Evolutionary conservation across 2,329 filamentous ascomycete species (phyloP).

Genomic region (Epichloe amarillans): DNA sequence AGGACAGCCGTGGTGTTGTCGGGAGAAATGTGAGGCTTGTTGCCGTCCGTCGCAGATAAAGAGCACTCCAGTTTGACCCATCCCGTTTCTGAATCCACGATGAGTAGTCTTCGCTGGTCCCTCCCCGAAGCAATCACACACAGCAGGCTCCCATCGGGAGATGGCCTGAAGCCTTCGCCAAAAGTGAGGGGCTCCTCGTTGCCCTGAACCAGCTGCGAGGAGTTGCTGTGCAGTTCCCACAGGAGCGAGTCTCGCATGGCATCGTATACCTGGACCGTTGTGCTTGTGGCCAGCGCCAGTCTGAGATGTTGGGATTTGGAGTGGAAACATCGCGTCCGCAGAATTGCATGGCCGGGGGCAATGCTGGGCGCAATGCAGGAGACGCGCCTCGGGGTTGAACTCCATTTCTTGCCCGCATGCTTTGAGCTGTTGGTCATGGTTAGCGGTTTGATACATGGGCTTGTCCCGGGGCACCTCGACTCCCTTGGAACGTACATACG

Average conservation of each 20-base stretch:
- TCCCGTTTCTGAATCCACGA: slow-evolving; percentile 2
- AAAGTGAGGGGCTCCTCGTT: slow-evolving; percentile 3
- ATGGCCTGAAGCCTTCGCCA: slow-evolving; percentile 2
- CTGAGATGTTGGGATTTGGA: background rate
- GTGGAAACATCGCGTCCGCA: slow-evolving; percentile 3
- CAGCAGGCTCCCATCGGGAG: slow-evolving; percentile 4
- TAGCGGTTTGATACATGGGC: background rate
- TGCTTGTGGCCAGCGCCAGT: slow-evolving; percentile 1
- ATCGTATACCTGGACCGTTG: slow-evolving; percentile 4
- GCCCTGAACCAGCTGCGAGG: slow-evolving; percentile 4
- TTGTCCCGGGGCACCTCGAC: no score
- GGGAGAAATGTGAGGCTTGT: slow-evolving; percentile 2
- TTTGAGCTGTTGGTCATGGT: background rate
- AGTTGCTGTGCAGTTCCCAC: slow-evolving; percentile 6
- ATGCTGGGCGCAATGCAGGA: slow-evolving; percentile 4
- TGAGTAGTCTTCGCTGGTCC: slow-evolving; percentile 1
- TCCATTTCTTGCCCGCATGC: background rate
- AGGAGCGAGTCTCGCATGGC: slow-evolving; percentile 1
- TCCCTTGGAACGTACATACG: no score
- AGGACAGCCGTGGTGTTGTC: slow-evolving; percentile 4
- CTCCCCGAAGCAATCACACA: slow-evolving; percentile 2
- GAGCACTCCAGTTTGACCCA: slow-evolving; percentile 2
- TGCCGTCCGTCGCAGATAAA: slow-evolving; percentile 1
- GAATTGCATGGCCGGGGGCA: background rate
- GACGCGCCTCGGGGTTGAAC: background rate